Percentiles rank a stretch among this genome's conserved stretches.
Evolutionary conservation across 2,329 filamentous ascomycete genomes (phyloP).

Genomic region (Fusarium robinianum): DNA sequence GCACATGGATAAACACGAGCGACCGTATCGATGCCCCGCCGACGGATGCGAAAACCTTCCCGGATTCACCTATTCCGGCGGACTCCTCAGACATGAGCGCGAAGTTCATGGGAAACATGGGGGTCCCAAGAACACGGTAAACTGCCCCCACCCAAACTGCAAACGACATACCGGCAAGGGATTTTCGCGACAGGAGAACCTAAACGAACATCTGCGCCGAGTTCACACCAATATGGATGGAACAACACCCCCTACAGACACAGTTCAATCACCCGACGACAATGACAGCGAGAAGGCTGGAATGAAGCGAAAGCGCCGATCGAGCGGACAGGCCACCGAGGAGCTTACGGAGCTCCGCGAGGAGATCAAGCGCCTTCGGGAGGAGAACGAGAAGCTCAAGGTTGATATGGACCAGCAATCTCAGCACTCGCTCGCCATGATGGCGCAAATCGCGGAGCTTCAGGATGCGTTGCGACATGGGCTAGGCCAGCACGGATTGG

Average conservation of each 20-base stretch:
- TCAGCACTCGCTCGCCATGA: conserved; percentile 52
- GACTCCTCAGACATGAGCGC: conserved; percentile 84
- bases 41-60: conserved; percentile 88
- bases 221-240: conserved; percentile 69
- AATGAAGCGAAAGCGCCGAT: conserved; percentile 53
- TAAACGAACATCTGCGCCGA: conserved; percentile 89
- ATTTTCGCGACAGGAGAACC: conserved; percentile 91
- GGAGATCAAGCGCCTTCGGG: conserved; percentile 68
- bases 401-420: conserved; percentile 55
- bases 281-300: conserved; percentile 52
- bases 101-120: conserved; percentile 93
- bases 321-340: conserved; percentile 40
- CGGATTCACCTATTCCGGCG: conserved; percentile 94
- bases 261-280: conserved; percentile 49
- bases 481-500: conserved; percentile 39
- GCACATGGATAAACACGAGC: conserved; percentile 97
- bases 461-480: conserved; percentile 49
- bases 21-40: conserved; percentile 84
- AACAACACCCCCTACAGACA: conserved; percentile 41
- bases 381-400: conserved; percentile 65
- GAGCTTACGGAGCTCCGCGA: conserved; percentile 62
- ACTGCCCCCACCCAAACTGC: conserved; percentile 85
- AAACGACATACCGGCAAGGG: conserved; percentile 87
- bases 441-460: conserved; percentile 53
- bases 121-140: conserved; percentile 82